Conservation (phyloP, 257 asterid species). For the Nicotiana paniculata region DNA sequence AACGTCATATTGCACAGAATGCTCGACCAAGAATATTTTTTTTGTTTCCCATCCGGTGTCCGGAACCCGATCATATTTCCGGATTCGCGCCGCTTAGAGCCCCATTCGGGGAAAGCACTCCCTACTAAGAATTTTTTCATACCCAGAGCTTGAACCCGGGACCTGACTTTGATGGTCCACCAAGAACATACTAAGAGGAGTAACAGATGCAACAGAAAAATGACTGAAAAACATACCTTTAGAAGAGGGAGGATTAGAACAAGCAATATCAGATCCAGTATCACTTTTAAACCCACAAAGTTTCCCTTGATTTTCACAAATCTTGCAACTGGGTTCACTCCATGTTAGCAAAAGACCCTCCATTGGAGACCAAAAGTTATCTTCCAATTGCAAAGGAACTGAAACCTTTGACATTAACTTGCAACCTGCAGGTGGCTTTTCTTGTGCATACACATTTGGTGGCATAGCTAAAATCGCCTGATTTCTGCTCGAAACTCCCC, state of each 20-base stretch:
- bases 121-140: no score
- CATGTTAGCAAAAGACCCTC: constrained; percentile 54
- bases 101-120: no score
- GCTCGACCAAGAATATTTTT: not conserved
- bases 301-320: constrained; percentile 42
- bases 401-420: constrained; percentile 20
- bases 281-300: constrained; percentile 36
- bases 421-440: constrained; percentile 30
- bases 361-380: constrained; percentile 30
- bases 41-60: no score
- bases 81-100: no score
- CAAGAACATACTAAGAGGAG: not conserved
- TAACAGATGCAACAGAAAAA: not conserved
- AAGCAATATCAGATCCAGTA: constrained; percentile 29
- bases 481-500: constrained; percentile 32
- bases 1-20: not conserved
- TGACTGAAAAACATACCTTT: constrained; percentile 25
- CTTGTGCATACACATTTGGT: constrained; percentile 1
- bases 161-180: no score
- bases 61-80: no score
- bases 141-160: no score
- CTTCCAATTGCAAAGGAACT: constrained; percentile 33
- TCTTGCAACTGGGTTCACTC: constrained; percentile 36
- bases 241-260: constrained; percentile 29
- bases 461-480: constrained; percentile 35